These are phyloP conservation scores for Iris pallida DNA, from an alignment of 116 monocot species.

Conservation along the genomic window DNA sequence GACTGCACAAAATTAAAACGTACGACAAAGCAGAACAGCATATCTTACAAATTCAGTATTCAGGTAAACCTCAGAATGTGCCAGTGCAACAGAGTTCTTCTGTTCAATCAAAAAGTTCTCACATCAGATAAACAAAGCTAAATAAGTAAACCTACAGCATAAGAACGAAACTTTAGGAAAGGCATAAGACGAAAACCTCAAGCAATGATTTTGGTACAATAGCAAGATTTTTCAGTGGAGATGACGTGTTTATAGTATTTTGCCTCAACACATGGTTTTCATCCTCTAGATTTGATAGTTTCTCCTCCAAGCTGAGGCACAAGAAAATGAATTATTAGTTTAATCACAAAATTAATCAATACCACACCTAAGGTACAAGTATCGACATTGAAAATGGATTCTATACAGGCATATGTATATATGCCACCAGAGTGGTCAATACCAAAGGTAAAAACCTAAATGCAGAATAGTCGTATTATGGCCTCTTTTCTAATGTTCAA, in stretches of 20 bases:
- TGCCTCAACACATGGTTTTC: constrained; percentile 89
- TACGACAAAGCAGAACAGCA: constrained; percentile 1
- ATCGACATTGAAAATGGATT: not conserved
- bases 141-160: not conserved
- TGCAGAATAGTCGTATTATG: too few species aligned
- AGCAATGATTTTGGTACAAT: constrained; percentile 23
- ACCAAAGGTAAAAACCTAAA: too few species aligned
- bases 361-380: not conserved
- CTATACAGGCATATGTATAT: too few species aligned
- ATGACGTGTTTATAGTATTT: constrained; percentile 51
- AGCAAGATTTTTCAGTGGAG: constrained; percentile 43
- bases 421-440: too few species aligned
- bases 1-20: constrained; percentile 2
- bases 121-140: too few species aligned
- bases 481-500: too few species aligned
- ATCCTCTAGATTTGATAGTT: constrained; percentile 65
- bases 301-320: constrained; percentile 68
- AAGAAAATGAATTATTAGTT: constrained; percentile 7
- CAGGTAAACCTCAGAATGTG: constrained; percentile 24
- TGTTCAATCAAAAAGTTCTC: constrained; percentile 15
- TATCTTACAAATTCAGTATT: constrained; percentile 46
- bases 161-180: constrained; percentile 6
- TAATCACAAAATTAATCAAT: not conserved
- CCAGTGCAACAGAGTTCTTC: constrained; percentile 31
- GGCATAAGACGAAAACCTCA: constrained; percentile 28